Evolutionary conservation across 2,329 filamentous ascomycete species (phyloP).

Genomic region (Ascochyta rabiei): DNA sequence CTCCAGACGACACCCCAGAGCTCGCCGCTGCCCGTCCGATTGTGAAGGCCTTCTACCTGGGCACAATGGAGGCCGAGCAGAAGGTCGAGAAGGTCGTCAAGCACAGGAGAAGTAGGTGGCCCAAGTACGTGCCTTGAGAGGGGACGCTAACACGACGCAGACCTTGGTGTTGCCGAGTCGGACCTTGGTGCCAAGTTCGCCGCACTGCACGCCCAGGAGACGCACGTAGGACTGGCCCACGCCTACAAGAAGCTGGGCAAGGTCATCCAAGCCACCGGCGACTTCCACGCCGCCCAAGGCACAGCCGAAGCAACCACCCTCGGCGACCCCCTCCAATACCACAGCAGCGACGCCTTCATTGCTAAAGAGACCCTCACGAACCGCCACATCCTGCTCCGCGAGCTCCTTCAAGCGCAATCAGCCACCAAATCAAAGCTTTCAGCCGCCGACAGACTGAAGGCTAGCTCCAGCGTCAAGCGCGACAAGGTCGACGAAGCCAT

Average conservation of each 20-base stretch:
- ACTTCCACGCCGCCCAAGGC: conserved; percentile 94
- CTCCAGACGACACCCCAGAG: conserved; percentile 95
- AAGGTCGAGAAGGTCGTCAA: conserved; percentile 96
- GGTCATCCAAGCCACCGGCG: conserved; percentile 88
- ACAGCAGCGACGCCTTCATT: conserved; percentile 94
- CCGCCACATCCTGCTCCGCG: conserved; percentile 92
- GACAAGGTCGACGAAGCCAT: conserved; percentile 99
- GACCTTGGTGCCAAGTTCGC: conserved; percentile 92
- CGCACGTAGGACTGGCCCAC: conserved; percentile 82
- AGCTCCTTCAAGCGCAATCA: conserved; percentile 90
- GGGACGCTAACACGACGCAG: conserved; percentile 57
- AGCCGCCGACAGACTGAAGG: conserved; percentile 87
- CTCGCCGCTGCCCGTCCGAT: conserved; percentile 85
- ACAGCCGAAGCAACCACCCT: conserved; percentile 95
- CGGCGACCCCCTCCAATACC: conserved; percentile 90
- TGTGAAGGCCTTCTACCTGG: conserved; percentile 95
- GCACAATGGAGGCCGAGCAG: conserved; percentile 95
- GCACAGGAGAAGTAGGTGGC: conserved; percentile 74
- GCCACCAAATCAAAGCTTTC: conserved; percentile 79
- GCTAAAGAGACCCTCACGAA: conserved; percentile 98
- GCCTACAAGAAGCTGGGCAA: conserved; percentile 96
- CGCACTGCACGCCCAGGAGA: conserved; percentile 86
- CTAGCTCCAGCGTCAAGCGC: conserved; percentile 81
- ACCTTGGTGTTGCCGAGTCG: conserved; percentile 86
- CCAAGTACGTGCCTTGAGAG: background rate